Evolutionary conservation across 108 stramenopile genomes (phyloP), one percentile per base, ranked within the genome.

Genomic region (Nannochloropsis salina): DNA sequence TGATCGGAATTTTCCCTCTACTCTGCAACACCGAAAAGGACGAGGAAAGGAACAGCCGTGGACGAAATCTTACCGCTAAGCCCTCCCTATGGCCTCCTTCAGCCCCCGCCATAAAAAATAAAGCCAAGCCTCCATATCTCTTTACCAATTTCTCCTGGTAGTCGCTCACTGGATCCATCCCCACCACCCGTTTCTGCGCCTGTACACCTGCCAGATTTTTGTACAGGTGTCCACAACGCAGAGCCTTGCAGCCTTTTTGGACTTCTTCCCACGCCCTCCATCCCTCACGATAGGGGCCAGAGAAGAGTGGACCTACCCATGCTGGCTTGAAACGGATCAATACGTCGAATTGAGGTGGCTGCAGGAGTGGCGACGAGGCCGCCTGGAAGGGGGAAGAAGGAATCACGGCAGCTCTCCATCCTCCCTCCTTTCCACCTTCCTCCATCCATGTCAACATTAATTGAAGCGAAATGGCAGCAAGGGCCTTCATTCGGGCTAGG

Each of bases 241-340:
- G 61, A n/a, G 61, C 61, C 61, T 74, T 74, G 61, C 61, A 74
- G 20, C 61, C 61, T 74, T 74, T 74, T n/a, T 74, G 61, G 61
- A 6, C 61, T n/a, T 74, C 61, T n/a, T 74, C 61, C 61, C 61
- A 74, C n/a, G 61, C 61, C 61, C n/a, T 4, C 8, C 61, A 15
- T n/a, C 61, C 61, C n/a, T 74, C 61, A 15, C n/a, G 20, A n/a
- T 74, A 74, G 2, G 61, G 20, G 61, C 61, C 61, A 15, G 61
- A 74, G 61, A 74, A 6, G 20, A 74, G n/a, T n/a, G 61, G 61
- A 74, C 61, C 61, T n/a, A 74, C 61, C 61, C 61, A 74, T 2
- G 61, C 61, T n/a, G 61, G 61, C 8, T 74, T 74, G 8, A 74
- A 74, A 3, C 61, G 61, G 8, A 74, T 74, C 61, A 74, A n/a